Percentiles rank a stretch among this genome's conserved stretches.
Conservation (phyloP, 2,329 filamentous ascomycete genomes). For the Fusarium beomiforme region DNA sequence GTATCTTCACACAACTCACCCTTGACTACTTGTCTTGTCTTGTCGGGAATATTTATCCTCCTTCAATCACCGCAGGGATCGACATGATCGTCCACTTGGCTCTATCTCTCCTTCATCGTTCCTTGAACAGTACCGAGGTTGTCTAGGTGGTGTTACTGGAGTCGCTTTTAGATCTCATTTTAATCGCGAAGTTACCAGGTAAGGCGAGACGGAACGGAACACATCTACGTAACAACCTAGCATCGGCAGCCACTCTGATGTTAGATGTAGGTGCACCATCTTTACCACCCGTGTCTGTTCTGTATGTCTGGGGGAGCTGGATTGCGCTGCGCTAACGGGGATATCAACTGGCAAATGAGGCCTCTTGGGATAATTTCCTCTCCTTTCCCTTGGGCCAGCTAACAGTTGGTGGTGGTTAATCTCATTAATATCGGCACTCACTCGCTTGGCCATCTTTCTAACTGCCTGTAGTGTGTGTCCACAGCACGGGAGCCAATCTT, state of each 20-base stretch:
- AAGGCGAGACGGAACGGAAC: constrained; percentile 5
- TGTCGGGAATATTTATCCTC: neutral
- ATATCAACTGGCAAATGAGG: neutral
- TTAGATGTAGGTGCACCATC: constrained; percentile 2
- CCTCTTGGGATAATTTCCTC: neutral
- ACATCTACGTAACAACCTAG: neutral
- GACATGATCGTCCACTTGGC: neutral
- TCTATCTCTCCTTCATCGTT: neutral
- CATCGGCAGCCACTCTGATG: constrained; percentile 19
- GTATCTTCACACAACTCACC: neutral
- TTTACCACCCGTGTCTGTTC: neutral
- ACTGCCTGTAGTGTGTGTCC: constrained; percentile 1
- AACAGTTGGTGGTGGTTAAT: constrained; percentile 6
- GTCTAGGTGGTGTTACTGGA: neutral
- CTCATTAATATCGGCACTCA: constrained; percentile 23
- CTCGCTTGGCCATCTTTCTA: neutral
- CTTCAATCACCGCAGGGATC: neutral
- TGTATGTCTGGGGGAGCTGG: neutral
- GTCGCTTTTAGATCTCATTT: neutral
- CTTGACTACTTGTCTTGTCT: too few relatives aligned
- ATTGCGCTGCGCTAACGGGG: neutral
- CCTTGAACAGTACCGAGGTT: neutral
- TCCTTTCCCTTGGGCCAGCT: neutral
- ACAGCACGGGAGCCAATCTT: constrained; percentile 29
- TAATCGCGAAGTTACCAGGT: neutral